Evolutionary conservation across 768 basidiomycete species (phyloP), one percentile per base, ranked within the genome.

Genomic region (Xerocomellus intermedius): DNA sequence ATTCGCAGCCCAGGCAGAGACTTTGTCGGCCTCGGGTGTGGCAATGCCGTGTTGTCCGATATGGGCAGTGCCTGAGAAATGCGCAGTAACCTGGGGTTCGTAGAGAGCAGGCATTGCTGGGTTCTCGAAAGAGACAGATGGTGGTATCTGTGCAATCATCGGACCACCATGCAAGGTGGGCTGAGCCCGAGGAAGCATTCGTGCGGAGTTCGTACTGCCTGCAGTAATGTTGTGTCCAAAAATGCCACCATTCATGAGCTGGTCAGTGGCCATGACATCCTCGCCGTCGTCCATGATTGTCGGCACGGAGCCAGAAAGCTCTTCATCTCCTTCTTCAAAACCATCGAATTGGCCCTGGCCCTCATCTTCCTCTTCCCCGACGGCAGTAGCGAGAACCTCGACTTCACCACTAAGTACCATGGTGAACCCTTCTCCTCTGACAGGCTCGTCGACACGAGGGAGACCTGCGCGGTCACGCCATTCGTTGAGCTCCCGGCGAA

Each of bases 401-500:
- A 89, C 75, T 66, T 91, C 88, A 43, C 85, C 88, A 37, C 73
- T 75, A 16, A 89, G 75, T 42, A 90, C 79, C 80, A 87, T 84
- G 36, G 77, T 72, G 69, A 92, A 90, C 33, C 80, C 87, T 32
- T 90, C 85, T 28, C 84, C 80, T 56, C 89, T 79, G 41, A 82
- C 72, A 19, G 89, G 86, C 65, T 92, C 88, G 43, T 91, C 89
- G 55, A 85, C 77, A 59, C 80, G 81, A 24, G 84, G 83, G 52
- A 94, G 80, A 24, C 81, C 84, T 24, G 84, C 82, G 46, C 88
- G 84, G 59, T 84, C 83, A 54, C 94, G 87, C 90, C 94, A 97
- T 58, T 94, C 91, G 74, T 98, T 97, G 64, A 98, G 79, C 70
- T 99, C 94, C 45, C 85, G 81, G 48, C 94, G 84, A 57, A 98